These are phyloP conservation scores for Elaeagnus macrophylla DNA, from an alignment of 306 rosid species.

Conservation along the genomic window DNA sequence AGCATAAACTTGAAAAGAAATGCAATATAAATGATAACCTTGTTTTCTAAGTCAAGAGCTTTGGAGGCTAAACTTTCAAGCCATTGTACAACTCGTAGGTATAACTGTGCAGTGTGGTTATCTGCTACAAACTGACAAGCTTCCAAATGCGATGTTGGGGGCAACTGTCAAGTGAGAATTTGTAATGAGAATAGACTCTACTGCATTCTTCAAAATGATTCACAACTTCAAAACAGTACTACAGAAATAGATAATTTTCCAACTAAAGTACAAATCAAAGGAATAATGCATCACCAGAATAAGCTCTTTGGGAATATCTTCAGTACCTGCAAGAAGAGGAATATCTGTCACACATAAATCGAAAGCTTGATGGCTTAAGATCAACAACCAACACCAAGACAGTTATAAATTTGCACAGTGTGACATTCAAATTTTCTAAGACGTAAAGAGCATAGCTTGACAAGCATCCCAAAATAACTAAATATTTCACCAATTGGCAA, in stretches of 20 bases:
- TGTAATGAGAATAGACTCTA: constrained; percentile 15
- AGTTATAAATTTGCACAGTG: not conserved
- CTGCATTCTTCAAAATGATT: not conserved
- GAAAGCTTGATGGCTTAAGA: not conserved
- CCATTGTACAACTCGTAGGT: constrained; percentile 93
- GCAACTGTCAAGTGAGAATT: constrained; percentile 44
- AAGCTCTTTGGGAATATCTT: constrained; percentile 68
- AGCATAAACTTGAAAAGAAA: constrained; percentile 7
- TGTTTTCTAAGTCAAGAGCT: constrained; percentile 79
- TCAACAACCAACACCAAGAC: constrained; percentile 14
- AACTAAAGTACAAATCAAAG: constrained; percentile 13
- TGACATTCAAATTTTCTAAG: too few species aligned
- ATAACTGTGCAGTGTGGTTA: constrained; percentile 78
- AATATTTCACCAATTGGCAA: not conserved
- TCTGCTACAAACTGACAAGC: constrained; percentile 85
- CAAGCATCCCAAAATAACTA: not conserved
- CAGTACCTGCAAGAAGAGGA: constrained; percentile 60
- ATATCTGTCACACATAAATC: constrained; percentile 17
- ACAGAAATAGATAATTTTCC: not conserved
- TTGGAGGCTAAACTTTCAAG: constrained; percentile 87
- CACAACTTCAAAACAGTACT: not conserved
- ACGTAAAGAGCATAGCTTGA: too few species aligned
- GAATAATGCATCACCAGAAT: constrained; percentile 46
- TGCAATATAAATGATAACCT: constrained; percentile 45
- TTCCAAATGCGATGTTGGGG: constrained; percentile 74